phyloP scores from a whole-genome alignment of 1,284 basidiomycete species.

The Rhodofomes roseus region DNA sequence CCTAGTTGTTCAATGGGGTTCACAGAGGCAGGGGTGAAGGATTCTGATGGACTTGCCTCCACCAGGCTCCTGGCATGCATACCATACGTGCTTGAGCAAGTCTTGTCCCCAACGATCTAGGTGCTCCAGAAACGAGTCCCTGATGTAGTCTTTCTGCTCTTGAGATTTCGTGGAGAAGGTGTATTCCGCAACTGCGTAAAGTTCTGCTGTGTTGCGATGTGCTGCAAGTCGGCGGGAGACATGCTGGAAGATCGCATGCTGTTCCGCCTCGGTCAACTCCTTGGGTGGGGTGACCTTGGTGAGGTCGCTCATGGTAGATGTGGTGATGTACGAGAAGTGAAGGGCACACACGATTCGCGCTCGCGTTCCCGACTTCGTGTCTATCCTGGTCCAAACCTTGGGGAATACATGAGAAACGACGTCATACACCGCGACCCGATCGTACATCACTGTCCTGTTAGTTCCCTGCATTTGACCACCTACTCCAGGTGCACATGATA shows the following conservation, averaged over 20 bases:
- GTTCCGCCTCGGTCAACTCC: slow-evolving; percentile 35
- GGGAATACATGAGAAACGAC: background rate
- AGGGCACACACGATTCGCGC: too few relatives aligned
- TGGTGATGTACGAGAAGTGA: background rate
- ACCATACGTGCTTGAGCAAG: slow-evolving; percentile 43
- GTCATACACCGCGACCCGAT: background rate
- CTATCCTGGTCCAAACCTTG: background rate
- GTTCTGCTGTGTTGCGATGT: slow-evolving; percentile 41
- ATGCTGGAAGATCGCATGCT: slow-evolving; percentile 39
- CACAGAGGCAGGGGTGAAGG: background rate
- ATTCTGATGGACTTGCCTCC: slow-evolving; percentile 28
- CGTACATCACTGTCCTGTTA: background rate
- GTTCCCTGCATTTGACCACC: too few relatives aligned
- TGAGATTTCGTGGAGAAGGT: slow-evolving; percentile 24
- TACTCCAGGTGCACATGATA: too few relatives aligned
- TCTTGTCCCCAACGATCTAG: slow-evolving; percentile 45
- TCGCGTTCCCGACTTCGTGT: too few relatives aligned
- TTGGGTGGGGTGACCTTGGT: slow-evolving; percentile 39
- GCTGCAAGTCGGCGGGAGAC: slow-evolving; percentile 42
- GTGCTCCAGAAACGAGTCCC: slow-evolving; percentile 32
- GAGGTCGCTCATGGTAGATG: slow-evolving; percentile 24
- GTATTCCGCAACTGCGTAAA: slow-evolving; percentile 39
- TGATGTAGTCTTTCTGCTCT: slow-evolving; percentile 16
- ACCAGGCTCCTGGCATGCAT: slow-evolving; percentile 43
- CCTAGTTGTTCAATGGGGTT: slow-evolving; percentile 15